Evolutionary conservation across 257 asterid species (phyloP).

Genomic region (Nicotiana tomentosiformis): DNA sequence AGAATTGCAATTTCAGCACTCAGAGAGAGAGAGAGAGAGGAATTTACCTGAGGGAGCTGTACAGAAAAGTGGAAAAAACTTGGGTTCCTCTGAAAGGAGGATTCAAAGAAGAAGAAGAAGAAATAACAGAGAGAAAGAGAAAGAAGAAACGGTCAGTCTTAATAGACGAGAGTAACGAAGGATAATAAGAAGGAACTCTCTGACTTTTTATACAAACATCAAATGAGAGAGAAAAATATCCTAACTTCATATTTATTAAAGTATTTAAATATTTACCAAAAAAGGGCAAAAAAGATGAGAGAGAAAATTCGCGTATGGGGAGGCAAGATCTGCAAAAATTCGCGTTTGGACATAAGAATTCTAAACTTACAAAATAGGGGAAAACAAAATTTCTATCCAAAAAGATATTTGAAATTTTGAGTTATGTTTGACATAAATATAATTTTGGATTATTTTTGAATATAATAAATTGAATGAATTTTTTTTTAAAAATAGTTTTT

Average conservation of each 20-base stretch:
- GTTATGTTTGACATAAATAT: no score
- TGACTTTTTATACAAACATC: not conserved
- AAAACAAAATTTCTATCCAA: no score
- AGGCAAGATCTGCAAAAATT: conserved; percentile 26
- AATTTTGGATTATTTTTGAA: no score
- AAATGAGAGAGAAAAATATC: not conserved
- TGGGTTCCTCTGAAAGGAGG: conserved; percentile 11
- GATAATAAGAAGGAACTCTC: conserved; percentile 6
- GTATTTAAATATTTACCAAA: not conserved
- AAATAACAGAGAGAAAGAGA: not conserved
- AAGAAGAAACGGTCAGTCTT: conserved; percentile 32
- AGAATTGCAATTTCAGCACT: not conserved
- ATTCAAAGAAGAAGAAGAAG: not conserved
- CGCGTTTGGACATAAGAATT: no score
- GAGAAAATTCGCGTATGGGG: conserved; percentile 14
- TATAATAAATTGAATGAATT: no score
- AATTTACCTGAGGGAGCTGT: conserved; percentile 53
- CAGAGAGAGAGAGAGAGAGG: not conserved
- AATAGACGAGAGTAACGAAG: conserved; percentile 46
- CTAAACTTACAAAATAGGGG: no score
- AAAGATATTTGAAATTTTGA: no score
- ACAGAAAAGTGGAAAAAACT: conserved; percentile 25
- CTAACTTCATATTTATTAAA: not conserved
- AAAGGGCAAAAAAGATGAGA: not conserved
- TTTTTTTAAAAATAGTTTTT: no score